Conservation (phyloP, 352 stramenopile species). For the Pythium pectinolyticum region DNA sequence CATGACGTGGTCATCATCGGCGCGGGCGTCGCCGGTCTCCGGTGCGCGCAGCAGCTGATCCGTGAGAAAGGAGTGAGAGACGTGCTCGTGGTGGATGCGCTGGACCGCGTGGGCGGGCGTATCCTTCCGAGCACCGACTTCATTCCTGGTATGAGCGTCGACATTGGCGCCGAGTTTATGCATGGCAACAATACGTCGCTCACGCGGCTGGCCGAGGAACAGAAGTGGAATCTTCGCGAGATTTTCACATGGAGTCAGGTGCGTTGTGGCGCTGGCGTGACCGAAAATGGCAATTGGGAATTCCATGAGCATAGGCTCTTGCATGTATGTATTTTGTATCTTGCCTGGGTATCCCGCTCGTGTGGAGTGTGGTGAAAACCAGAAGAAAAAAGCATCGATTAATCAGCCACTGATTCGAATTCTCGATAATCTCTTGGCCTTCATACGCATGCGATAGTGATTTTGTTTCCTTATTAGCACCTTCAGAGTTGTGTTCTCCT, state of each 20-base stretch:
- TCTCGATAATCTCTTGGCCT: slow-evolving; percentile 78
- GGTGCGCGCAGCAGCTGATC: slow-evolving; percentile 62
- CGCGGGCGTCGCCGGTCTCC: slow-evolving; percentile 63
- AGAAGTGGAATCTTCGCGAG: slow-evolving; percentile 68
- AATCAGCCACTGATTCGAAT: slow-evolving; percentile 83
- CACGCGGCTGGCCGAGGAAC: slow-evolving; percentile 60
- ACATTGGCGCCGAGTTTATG: slow-evolving; percentile 74
- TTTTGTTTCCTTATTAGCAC: slow-evolving; percentile 78
- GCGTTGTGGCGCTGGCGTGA: slow-evolving; percentile 20
- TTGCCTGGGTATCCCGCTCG: no score
- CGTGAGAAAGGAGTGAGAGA: slow-evolving; percentile 54
- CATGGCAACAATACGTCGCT: slow-evolving; percentile 80
- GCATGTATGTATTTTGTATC: no score
- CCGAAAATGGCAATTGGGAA: no score
- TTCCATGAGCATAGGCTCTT: no score
- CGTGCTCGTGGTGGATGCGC: slow-evolving; percentile 76
- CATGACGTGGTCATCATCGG: slow-evolving; percentile 71
- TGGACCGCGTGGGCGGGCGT: slow-evolving; percentile 60
- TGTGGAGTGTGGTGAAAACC: background rate
- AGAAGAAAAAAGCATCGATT: slow-evolving; percentile 64
- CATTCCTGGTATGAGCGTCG: slow-evolving; percentile 68
- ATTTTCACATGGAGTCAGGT: slow-evolving; percentile 89
- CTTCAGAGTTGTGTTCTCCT: slow-evolving; percentile 44
- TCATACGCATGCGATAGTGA: slow-evolving; percentile 88
- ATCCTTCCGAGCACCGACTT: slow-evolving; percentile 66